Evolutionary conservation across 345 rosid genomes (phyloP).

Genomic region (Psidium guajava): DNA sequence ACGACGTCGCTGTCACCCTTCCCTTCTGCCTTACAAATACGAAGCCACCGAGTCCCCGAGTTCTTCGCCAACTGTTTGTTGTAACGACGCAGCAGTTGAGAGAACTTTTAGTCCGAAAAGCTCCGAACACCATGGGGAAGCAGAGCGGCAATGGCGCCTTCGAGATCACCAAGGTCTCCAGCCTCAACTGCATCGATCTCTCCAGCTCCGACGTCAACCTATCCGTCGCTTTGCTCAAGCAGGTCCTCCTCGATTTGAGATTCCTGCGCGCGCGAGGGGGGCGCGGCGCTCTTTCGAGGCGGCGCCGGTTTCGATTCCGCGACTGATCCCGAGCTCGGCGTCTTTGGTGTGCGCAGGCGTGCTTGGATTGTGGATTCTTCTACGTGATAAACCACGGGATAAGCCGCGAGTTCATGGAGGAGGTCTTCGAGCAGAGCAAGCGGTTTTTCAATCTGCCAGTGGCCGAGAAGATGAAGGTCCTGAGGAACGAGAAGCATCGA

Average conservation of each 20-base stretch:
- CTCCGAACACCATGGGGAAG: neutral
- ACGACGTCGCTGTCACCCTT: too few species aligned
- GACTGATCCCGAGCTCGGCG: neutral
- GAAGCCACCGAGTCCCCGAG: too few species aligned
- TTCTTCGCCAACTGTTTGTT: too few species aligned
- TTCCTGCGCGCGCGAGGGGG: too few species aligned
- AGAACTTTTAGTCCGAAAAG: neutral
- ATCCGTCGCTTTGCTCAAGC: slow-evolving; percentile 42
- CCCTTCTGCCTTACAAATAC: too few species aligned
- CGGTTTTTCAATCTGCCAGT: slow-evolving; percentile 48
- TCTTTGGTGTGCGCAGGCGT: slow-evolving; percentile 31
- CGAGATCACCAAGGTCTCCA: slow-evolving; percentile 15
- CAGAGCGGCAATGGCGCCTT: slow-evolving; percentile 2
- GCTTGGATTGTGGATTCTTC: slow-evolving; percentile 75
- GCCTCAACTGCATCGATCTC: slow-evolving; percentile 55
- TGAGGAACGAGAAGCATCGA: slow-evolving; percentile 60
- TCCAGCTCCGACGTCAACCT: slow-evolving; percentile 19
- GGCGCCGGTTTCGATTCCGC: neutral
- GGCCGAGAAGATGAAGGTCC: slow-evolving; percentile 50
- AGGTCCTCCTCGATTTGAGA: slow-evolving; percentile 22
- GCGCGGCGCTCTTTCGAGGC: neutral
- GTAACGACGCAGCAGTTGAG: neutral
- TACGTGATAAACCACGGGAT: slow-evolving; percentile 76
- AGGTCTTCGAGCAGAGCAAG: slow-evolving; percentile 52
- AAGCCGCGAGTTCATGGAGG: slow-evolving; percentile 46